These are phyloP conservation scores for Saururus chinensis DNA, from an alignment of 164 flowering plant species.

Conservation along the genomic window DNA sequence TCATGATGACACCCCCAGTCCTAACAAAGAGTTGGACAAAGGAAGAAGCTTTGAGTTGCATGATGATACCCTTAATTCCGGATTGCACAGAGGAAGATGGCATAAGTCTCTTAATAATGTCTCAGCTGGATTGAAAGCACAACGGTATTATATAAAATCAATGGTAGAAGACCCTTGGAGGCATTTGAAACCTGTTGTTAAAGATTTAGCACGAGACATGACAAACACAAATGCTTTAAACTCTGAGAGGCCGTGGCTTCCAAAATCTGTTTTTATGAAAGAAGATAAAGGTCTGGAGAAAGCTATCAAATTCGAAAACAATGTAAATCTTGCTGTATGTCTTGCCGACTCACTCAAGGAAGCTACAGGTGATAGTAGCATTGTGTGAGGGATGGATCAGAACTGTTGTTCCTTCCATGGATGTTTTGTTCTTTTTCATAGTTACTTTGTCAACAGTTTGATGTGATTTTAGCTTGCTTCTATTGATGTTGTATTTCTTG, in stretches of 20 bases:
- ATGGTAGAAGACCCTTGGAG: constrained; percentile 89
- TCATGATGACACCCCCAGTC: background rate
- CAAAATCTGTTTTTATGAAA: background rate
- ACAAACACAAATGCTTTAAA: background rate
- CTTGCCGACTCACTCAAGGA: background rate
- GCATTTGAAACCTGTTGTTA: constrained; percentile 39
- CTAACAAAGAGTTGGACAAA: background rate
- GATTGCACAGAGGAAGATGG: constrained; percentile 22
- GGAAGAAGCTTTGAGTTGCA: background rate
- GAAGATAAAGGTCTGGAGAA: background rate
- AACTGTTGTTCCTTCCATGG: no score
- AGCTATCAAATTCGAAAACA: background rate
- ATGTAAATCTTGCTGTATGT: background rate
- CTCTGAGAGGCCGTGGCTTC: constrained; percentile 3
- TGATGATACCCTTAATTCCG: constrained; percentile 14
- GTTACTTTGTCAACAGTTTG: no score
- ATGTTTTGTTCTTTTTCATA: no score
- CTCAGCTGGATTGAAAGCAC: constrained; percentile 28
- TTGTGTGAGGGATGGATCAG: no score
- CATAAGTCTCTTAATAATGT: constrained; percentile 16
- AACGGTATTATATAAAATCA: constrained; percentile 39
- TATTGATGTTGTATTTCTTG: no score
- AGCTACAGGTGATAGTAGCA: background rate
- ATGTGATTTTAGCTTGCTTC: no score
- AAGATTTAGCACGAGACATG: constrained; percentile 9